These are phyloP conservation scores for Phytophthora brassicae DNA, from an alignment of 352 stramenopile species.

Conservation along the genomic window DNA sequence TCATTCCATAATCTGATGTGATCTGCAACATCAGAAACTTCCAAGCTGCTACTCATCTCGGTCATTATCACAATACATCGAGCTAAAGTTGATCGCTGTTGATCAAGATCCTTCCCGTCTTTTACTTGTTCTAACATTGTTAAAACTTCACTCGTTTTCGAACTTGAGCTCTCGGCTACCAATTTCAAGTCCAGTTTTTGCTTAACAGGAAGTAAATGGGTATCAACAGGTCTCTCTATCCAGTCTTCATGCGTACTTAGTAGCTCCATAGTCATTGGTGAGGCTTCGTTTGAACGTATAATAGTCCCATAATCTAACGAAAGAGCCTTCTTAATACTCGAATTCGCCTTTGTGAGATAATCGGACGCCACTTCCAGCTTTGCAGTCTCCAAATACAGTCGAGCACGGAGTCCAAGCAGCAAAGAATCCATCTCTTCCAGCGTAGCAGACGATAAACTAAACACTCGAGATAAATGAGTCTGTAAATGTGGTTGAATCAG, in stretches of 20 bases:
- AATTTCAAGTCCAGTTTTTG: conserved; percentile 67
- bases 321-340: conserved; percentile 61
- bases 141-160: conserved; percentile 45
- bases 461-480: conserved; percentile 68
- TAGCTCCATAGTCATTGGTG: conserved; percentile 25
- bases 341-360: conserved; percentile 82
- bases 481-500: conserved; percentile 77
- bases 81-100: conserved; percentile 27
- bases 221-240: conserved; percentile 50
- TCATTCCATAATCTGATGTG: conserved; percentile 50
- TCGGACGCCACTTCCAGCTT: conserved; percentile 87
- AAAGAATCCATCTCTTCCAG: conserved; percentile 85
- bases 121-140: conserved; percentile 74
- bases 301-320: conserved; percentile 59
- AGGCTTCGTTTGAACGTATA: conserved; percentile 8
- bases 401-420: conserved; percentile 72
- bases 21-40: conserved; percentile 2
- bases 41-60: conserved; percentile 4
- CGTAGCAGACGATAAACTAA: conserved; percentile 52
- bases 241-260: conserved; percentile 26
- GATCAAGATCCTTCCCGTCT: conserved; percentile 53
- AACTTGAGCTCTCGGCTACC: conserved; percentile 44
- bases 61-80: conserved; percentile 30
- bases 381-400: conserved; percentile 81
- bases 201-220: conserved; percentile 68